Base-by-base conservation (phyloP, 2,329 filamentous ascomycete species). In the Graphilbum sp. region DNA sequence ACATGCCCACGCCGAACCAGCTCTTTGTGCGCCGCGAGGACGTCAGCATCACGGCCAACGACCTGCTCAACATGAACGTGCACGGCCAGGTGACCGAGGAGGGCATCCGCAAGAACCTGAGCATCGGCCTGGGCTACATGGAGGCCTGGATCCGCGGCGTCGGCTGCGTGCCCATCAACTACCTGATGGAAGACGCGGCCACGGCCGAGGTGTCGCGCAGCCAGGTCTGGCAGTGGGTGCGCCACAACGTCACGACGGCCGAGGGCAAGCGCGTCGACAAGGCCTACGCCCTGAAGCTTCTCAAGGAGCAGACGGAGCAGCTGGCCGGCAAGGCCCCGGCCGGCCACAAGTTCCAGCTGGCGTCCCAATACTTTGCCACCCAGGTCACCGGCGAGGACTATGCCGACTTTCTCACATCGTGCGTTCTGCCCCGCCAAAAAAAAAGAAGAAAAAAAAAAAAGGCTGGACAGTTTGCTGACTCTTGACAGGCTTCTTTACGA, bases 1-100 rank as follows among this genome's bases (percentile, higher is more conserved):
- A 96, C 68, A 98, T 98, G 90, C 90, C 90, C 10, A 94, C 88
- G 4, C 87, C 90, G 35, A 98, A 98, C 67, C 90, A 98, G 63
- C 75, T 94, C 52, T 90, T 88, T 58, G 65, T 85, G 45, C 83
- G 87, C 46, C 79, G 87, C 45, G 86, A 95, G 60, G 88, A 96
- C 35, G 86, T 95, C 43, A 63, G 73, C 53, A 78, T 98, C 52
- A 78, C 78, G 34, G 78, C 76, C 52, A 92, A 90, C 52, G 90
- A 96, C 54, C 71, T 98, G 38, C 72, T 96, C 43, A 96, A 96
- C 71, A 96, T 94, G 82, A 96, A 96, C 53, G 82, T 96, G 2
- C 86, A 88, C 7, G 90, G 90, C 20, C 72, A 75, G 56, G 71
- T 98, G 56, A 95, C 88, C 50, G 88, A 96, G 60, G 85, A 79